phyloP scores from a whole-genome alignment of 306 rosid genomes.

The Rosa lucieae region DNA sequence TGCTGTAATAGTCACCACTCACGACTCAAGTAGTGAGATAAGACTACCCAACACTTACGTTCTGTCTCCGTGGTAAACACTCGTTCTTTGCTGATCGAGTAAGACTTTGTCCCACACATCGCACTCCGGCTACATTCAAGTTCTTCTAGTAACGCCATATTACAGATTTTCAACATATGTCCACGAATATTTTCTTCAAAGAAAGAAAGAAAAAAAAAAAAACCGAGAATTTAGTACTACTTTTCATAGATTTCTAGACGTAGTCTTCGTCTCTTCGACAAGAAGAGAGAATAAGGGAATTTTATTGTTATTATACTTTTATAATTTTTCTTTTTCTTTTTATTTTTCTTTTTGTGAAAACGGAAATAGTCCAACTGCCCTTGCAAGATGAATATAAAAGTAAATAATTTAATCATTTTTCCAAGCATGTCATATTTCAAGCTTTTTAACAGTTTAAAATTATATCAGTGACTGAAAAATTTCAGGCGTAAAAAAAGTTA shows the following conservation, averaged over 20 bases:
- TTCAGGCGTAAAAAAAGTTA: too few relatives aligned
- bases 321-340: too few relatives aligned
- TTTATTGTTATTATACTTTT: too few relatives aligned
- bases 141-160: neutral
- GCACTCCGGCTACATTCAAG: neutral
- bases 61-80: constrained; percentile 1
- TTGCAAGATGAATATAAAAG: too few relatives aligned
- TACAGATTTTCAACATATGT: neutral
- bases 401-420: neutral
- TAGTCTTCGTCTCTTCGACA: neutral
- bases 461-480: too few relatives aligned
- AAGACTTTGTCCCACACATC: neutral
- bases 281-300: neutral
- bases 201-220: neutral
- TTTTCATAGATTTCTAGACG: neutral
- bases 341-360: too few relatives aligned
- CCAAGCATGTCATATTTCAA: neutral
- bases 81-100: neutral
- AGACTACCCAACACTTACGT: neutral
- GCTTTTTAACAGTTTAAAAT: too few relatives aligned
- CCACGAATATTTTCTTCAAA: neutral
- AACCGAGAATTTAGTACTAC: neutral
- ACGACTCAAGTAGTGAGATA: neutral
- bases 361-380: too few relatives aligned
- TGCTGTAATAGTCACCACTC: constrained; percentile 2